Evolutionary conservation across 805 yeast species (phyloP).

Genomic region (Komagataella phaffii): DNA sequence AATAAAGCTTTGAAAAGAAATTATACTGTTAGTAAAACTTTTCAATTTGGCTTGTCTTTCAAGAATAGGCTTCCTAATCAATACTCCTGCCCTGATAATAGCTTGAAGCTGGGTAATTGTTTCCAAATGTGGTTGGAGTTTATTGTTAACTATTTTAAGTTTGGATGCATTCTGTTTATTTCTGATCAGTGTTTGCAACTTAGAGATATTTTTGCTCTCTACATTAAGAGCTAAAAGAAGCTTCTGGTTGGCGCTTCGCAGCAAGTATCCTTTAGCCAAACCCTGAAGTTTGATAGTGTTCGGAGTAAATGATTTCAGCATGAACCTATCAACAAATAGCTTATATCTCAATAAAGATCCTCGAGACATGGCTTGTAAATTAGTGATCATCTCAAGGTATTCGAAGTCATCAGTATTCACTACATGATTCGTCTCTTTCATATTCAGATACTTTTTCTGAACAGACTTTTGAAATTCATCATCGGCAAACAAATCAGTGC

Average conservation of each 20-base stretch:
- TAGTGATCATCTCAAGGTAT: slow-evolving; percentile 7
- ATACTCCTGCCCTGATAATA: slow-evolving; percentile 10
- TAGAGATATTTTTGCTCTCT: slow-evolving; percentile 18
- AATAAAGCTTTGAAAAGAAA: not conserved
- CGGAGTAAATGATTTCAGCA: slow-evolving; percentile 42
- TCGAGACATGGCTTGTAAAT: slow-evolving; percentile 55
- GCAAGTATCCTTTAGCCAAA: slow-evolving; percentile 33
- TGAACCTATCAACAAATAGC: slow-evolving; percentile 47
- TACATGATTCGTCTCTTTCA: not conserved
- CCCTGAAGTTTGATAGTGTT: slow-evolving; percentile 37
- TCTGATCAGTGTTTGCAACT: slow-evolving; percentile 26
- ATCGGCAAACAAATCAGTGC: slow-evolving; percentile 4
- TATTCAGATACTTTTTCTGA: not conserved
- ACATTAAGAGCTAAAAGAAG: slow-evolving; percentile 4
- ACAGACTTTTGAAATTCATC: slow-evolving; percentile 7
- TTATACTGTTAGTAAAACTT: not conserved
- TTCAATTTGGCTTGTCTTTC: not conserved
- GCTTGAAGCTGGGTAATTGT: slow-evolving; percentile 20
- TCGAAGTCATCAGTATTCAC: not conserved
- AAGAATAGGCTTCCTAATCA: not conserved
- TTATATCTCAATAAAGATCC: slow-evolving; percentile 57
- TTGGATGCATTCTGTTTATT: slow-evolving; percentile 11
- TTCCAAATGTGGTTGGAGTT: slow-evolving; percentile 8
- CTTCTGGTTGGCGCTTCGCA: slow-evolving; percentile 13
- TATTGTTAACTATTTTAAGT: slow-evolving; percentile 6